Evolutionary conservation across 345 rosid species (phyloP).

Genomic region (Hevea brasiliensis): DNA sequence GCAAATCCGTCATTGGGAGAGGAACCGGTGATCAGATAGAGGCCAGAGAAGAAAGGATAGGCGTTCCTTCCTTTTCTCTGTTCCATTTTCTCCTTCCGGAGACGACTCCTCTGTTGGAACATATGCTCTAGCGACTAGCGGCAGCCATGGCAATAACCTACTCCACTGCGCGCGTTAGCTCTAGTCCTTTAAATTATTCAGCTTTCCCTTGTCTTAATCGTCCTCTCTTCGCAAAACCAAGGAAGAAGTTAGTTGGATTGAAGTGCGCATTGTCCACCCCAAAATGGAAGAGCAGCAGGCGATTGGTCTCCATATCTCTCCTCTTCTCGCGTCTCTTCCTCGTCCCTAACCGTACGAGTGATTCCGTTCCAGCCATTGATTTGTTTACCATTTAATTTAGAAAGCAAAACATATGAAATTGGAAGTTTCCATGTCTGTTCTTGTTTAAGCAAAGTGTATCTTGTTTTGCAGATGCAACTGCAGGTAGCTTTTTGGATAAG

Average conservation of each 20-base stretch:
- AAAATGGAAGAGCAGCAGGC: slow-evolving; percentile 42
- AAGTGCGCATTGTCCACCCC: slow-evolving; percentile 36
- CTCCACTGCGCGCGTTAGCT: slow-evolving; percentile 31
- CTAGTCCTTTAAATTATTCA: slow-evolving; percentile 2
- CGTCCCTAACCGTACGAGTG: slow-evolving; percentile 39
- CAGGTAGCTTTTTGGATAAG: slow-evolving; percentile 50
- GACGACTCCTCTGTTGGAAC: not conserved
- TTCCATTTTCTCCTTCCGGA: not conserved
- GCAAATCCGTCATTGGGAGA: no score
- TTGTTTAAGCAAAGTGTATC: not conserved
- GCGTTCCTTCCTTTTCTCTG: not conserved
- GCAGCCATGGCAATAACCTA: slow-evolving; percentile 31
- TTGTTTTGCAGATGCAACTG: slow-evolving; percentile 53
- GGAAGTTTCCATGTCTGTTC: no score
- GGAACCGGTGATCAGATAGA: no score
- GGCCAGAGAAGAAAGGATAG: no score
- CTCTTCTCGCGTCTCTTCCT: slow-evolving; percentile 43
- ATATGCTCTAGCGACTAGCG: not conserved
- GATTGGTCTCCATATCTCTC: slow-evolving; percentile 63
- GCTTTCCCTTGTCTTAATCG: not conserved
- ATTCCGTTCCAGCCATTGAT: not conserved
- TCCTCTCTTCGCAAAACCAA: not conserved
- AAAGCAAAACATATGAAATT: not conserved
- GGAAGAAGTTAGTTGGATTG: slow-evolving; percentile 16
- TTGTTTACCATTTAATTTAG: not conserved